phyloP scores from a whole-genome alignment of 768 basidiomycete genomes.

The Suillus decipiens region DNA sequence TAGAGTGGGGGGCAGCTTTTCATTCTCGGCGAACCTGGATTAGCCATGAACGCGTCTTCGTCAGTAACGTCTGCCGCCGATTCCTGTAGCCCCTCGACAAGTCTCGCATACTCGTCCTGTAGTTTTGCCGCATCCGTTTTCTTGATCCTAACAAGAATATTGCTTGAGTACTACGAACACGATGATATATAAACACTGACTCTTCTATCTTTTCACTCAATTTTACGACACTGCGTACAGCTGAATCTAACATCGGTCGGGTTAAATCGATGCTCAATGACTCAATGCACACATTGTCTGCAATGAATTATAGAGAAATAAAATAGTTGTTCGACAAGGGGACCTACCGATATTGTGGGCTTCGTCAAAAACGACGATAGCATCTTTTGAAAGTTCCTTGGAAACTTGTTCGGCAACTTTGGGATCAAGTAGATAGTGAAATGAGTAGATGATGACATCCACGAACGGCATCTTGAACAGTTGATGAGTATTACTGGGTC shows the following conservation, averaged over 20 bases:
- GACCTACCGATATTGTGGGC: conserved; percentile 93
- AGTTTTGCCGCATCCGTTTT: conserved; percentile 89
- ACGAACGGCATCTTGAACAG: conserved; percentile 86
- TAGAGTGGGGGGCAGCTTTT: not conserved
- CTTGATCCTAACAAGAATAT: conserved; percentile 71
- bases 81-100: conserved; percentile 92
- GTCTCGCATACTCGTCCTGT: conserved; percentile 93
- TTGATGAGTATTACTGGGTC: conserved; percentile 10
- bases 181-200: conserved; percentile 44
- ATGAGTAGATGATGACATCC: conserved; percentile 97
- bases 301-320: conserved; percentile 10
- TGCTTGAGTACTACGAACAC: not conserved
- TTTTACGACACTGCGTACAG: conserved; percentile 81
- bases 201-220: conserved; percentile 94
- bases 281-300: conserved; percentile 98
- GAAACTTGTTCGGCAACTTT: conserved; percentile 99
- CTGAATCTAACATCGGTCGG: conserved; percentile 95
- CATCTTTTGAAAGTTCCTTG: conserved; percentile 95
- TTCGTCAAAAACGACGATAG: conserved; percentile 98
- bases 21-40: conserved; percentile 62
- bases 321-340: not conserved
- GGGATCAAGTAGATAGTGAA: conserved; percentile 97
- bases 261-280: conserved; percentile 97
- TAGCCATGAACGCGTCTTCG: conserved; percentile 86
- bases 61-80: conserved; percentile 55